Evolutionary conservation across 2,329 filamentous ascomycete species (phyloP), one percentile per base, ranked within the genome.

Genomic region (Cryphonectria carpinicola): DNA sequence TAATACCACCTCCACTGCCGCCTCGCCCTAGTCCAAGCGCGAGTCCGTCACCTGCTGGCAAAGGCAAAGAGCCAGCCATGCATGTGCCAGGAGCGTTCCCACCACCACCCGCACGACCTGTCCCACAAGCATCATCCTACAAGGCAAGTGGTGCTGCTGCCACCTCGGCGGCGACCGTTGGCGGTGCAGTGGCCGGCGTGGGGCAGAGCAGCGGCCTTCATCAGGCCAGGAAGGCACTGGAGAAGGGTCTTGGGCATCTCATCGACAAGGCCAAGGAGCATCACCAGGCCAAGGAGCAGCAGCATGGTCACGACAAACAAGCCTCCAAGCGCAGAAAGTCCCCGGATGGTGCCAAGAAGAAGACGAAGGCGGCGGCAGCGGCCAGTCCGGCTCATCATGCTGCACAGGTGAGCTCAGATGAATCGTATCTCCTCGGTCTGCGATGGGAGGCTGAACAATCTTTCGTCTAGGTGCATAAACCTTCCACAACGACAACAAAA

Each of bases 201-300:
- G 66, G 66, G 17, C 66, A 68, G 58, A 68, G 56, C 58, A 46
- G 39, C 22, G 66, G 68, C 32, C 17, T 72, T 28, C 37, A 66
- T 14, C 71, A 71, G n/a, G 71, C 71, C 28, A 67, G 71, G n/a
- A 71, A 69, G 66, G 69, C 68, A 14, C 35, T 72, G 39, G 71
- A 70, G 46, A 65, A 71, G 54, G 65, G 69, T 10, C n/a, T 70
- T 37, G 65, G 69, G 37, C 63, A 72, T 19, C 46, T 72, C 10
- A 66, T 71, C 14, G 68, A 71, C 37, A 71, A 37, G 68, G 71
- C 71, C 17, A 72, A 71, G 66, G 71, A 72, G 62, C 69, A 72
- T 39, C 71, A 72, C 10, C 56, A 61, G 19, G 66, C 66, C 32
- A 46, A 43, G 41, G 71, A 72, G 32, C 68, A 70, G 52, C 61